Evolutionary conservation across 1,284 basidiomycete species (phyloP), one percentile per base, ranked within the genome.

Genomic region (Fistulina hepatica): DNA sequence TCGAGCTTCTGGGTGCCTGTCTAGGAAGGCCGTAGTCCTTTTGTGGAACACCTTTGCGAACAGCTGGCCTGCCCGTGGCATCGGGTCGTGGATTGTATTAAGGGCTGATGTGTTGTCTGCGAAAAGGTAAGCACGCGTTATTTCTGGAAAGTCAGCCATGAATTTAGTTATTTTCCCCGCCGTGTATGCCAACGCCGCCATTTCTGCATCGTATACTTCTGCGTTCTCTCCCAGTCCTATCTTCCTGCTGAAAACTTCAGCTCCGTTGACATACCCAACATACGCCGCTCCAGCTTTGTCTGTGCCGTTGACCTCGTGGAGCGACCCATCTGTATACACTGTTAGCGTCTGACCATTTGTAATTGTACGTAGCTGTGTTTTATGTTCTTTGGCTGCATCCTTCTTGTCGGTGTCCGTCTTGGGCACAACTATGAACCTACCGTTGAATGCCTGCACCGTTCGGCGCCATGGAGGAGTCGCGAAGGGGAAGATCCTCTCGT

Each of bases 291-390:
- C 54, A 11, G 39, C 40, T 30, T 45, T 27, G 17, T 23, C 24
- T 36, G 51, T 44, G 1, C 47, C 36, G 12, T 38, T 31, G 11
- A 44, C 27, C 11, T 13, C 13, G 4, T 39, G 40, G 13, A 48
- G 34, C 7, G 57, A 59, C 12, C 57, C 54, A 33, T 60, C 56
- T 13, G 56, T 43, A 44, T 59, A 59, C 0, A 53, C 39, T 13
- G 45, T 17, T 1, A 52, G 41, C 12, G 44, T 40, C 0, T 34
- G n/a, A 8, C 5, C n/a, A 16, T 38, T 6, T 8, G 22, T 7
- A 13, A 36, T 23, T 36, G 12, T 30, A 37, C 21, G 16, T 28
- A 37, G 26, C 16, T 44, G 20, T 27, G 44, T 19, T 36, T 42
- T 44, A 33, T 46, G 44, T 23, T 27, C 39, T 27, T 46, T 32